Base-by-base conservation (phyloP, 2,329 filamentous ascomycete species). In the Mycosphaerella sp. region DNA sequence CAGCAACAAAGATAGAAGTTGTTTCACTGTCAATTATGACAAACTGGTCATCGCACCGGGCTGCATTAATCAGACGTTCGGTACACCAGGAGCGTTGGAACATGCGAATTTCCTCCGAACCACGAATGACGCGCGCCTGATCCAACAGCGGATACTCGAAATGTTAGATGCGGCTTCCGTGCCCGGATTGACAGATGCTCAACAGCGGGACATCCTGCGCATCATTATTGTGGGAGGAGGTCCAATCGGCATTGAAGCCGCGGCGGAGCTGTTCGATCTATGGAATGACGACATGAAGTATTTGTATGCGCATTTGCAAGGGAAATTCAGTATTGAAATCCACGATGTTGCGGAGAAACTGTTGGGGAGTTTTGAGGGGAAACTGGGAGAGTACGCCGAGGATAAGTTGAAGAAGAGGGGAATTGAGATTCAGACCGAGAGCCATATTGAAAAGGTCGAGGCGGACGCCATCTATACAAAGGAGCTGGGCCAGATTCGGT, bases 311-410 rank as follows among this genome's bases (percentile, higher is more conserved):
- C 66, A 72, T 26, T 61, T 76, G 1, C 69, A 70, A 14, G 69
- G 67, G 2, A 69, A 72, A 41, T 45, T 75, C 7, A 65, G 58
- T 3, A 72, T 76, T 31, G 68, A 69, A n/a, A 71, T 76, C 39
- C 72, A 76, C 51, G 74, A 76, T 56, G 71, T 76, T 1, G 74
- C 73, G 4, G 66, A 70, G 4, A 59, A 67, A 9, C 71, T 76
- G 9, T 61, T 76, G 31, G 67, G 66, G 6, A 70, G 67, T 0
- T 77, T 74, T 45, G 74, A 76, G 45, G 58, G 66, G 10, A 68
- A 68, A 12, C 60, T 76, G 23, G 66, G 70, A 29, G 68, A 75
- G 31, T 75, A 76, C 52, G 74, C 74, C 1, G 65, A 69, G 43
- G 54, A 69, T 41, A 70, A 67, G 12, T 61, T 76, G 41, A 51